These are phyloP conservation scores for Zanthoxylum bungeanum DNA, from an alignment of 345 rosid species.

Conservation along the genomic window DNA sequence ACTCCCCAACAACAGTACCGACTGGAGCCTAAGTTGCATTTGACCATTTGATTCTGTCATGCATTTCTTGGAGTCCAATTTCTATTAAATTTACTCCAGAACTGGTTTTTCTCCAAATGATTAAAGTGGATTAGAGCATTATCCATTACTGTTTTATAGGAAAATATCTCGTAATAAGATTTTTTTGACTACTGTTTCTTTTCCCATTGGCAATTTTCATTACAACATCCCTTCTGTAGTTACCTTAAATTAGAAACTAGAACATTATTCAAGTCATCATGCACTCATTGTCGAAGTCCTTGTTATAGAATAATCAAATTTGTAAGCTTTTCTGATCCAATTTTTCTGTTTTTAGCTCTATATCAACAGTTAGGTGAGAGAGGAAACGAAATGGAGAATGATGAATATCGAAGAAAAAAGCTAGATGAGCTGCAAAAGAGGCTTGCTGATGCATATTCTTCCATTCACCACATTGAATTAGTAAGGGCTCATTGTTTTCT, in stretches of 20 bases:
- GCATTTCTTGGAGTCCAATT: not conserved
- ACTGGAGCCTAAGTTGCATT: not conserved
- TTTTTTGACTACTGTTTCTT: not conserved
- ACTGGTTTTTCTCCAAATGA: not conserved
- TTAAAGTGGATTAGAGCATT: not conserved
- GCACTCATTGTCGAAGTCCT: not conserved
- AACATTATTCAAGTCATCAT: not conserved
- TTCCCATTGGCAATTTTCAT: not conserved
- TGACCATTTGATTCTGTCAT: not conserved
- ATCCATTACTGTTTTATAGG: not conserved
- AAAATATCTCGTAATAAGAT: not conserved
- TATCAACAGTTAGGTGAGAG: slow-evolving; percentile 72
- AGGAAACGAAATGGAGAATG: slow-evolving; percentile 92
- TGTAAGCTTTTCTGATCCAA: not conserved
- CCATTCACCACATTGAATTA: slow-evolving; percentile 82
- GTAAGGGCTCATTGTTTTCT: slow-evolving; percentile 30
- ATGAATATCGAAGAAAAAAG: slow-evolving; percentile 69
- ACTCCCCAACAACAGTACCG: too few relatives aligned
- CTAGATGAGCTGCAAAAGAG: slow-evolving; percentile 73
- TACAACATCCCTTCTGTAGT: not conserved
- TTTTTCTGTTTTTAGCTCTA: slow-evolving; percentile 41
- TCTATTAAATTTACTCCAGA: not conserved
- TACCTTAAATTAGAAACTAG: not conserved
- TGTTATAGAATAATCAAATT: not conserved
- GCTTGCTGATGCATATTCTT: slow-evolving; percentile 87